These are phyloP conservation scores for Ampelomyces quisqualis DNA, from an alignment of 2,329 filamentous ascomycete genomes.

Conservation along the genomic window DNA sequence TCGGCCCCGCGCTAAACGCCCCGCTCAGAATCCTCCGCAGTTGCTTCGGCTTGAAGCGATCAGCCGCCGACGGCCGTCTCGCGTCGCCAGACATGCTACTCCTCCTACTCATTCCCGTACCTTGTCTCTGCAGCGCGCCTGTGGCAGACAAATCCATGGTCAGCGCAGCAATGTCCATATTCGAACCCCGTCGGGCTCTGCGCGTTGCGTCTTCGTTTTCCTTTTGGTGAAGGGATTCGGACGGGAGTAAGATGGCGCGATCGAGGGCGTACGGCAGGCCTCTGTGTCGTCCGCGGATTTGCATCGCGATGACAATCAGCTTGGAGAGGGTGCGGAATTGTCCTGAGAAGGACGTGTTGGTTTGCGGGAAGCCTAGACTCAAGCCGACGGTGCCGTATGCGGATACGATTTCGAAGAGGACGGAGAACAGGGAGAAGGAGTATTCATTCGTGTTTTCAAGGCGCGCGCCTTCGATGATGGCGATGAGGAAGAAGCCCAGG, in stretches of 20 bases:
- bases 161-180: too few species aligned
- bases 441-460: conserved; percentile 63
- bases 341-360: conserved; percentile 77
- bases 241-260: conserved; percentile 67
- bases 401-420: conserved; percentile 47
- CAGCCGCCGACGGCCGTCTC: conserved; percentile 2
- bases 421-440: conserved; percentile 52
- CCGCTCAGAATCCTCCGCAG: conserved; percentile 23
- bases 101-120: conserved; percentile 21
- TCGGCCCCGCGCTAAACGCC: conserved; percentile 26
- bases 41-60: conserved; percentile 20
- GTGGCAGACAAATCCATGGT: conserved; percentile 1
- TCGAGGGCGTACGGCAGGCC: conserved; percentile 68
- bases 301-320: conserved; percentile 66
- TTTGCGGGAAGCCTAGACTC: conserved; percentile 74
- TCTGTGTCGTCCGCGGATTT: conserved; percentile 65
- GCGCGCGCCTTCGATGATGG: conserved; percentile 77
- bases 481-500: conserved; percentile 86
- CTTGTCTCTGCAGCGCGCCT: conserved; percentile 19
- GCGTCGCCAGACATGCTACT: conserved; percentile 18
- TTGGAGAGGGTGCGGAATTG: conserved; percentile 74
- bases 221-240: conserved; percentile 62
- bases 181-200: conserved; percentile 34
- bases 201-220: conserved; percentile 57
- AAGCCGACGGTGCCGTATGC: conserved; percentile 81